Evolutionary conservation across 306 rosid species (phyloP), one percentile per base, ranked within the genome.

Genomic region (Lablab purpureus): DNA sequence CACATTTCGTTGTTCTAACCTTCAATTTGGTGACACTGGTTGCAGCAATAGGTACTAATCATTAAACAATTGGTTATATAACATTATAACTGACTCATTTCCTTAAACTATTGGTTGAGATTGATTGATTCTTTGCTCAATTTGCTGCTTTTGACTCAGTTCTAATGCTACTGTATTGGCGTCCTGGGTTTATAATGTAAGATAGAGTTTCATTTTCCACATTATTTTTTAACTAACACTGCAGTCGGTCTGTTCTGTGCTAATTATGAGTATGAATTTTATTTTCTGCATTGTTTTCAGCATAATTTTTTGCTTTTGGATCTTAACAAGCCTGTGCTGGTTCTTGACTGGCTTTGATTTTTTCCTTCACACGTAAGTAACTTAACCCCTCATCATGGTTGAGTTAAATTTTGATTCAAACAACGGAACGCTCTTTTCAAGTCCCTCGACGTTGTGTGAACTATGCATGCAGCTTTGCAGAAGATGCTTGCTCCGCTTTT

Each of bases 131-230:
- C 59, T 62, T 77, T 84, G 30, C 76, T 56, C 12, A 43, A 41
- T 58, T 68, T 12, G 64, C 17, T 83, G 63, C 59, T 84, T 84
- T 84, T 88, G 85, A 60, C 28, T 83, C 89, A 90, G 94, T 85
- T 77, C 64, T 87, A 56, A 78, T 86, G 75, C 80, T 86, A 54
- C 59, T 87, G 76, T 85, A 88, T 75, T 92, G 94, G 94, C 89
- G 93, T 41, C 93, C 94, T 7, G 93, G 93, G 73, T 87, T 90
- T 54, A 78, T 88, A 37, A 83, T 77, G 97, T 92, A 81, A 88
- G 93, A 30, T 18, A 23, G 1, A 17, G 32, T 34, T 15, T 2
- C 46, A 54, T 36, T 74, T 62, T 34, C 13, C 15, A 43, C 8
- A 54, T 22, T 28, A 12, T 55, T 14, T 30, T 0, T 25, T 25